phyloP scores from a whole-genome alignment of 2,329 filamentous ascomycete species.

The Rosellinia necatrix region DNA sequence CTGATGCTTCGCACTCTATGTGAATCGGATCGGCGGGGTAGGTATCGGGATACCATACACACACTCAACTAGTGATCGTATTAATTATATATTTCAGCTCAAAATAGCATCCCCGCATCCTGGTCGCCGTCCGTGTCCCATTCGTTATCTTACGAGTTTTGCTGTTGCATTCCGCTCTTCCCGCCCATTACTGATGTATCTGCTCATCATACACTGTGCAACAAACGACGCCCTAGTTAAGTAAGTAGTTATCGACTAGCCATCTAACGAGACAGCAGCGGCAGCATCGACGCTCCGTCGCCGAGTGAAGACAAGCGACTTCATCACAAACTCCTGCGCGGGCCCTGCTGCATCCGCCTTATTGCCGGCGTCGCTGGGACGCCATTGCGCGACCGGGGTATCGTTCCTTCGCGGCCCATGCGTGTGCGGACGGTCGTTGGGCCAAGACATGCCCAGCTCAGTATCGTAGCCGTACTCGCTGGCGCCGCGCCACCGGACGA shows the following conservation, averaged over 20 bases:
- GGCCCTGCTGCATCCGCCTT: neutral
- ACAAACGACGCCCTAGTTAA: too few relatives aligned
- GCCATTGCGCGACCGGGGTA: slow-evolving; percentile 21
- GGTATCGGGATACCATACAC: too few relatives aligned
- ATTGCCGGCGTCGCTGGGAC: neutral
- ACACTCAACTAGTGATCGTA: too few relatives aligned
- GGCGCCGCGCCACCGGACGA: slow-evolving; percentile 32
- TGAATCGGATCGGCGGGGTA: too few relatives aligned
- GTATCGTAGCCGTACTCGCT: slow-evolving; percentile 27
- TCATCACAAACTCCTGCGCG: slow-evolving; percentile 32
- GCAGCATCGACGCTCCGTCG: slow-evolving; percentile 10
- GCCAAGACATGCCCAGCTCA: slow-evolving; percentile 8
- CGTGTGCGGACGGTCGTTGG: slow-evolving; percentile 6
- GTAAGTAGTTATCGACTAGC: neutral
- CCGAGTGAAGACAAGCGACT: slow-evolving; percentile 25
- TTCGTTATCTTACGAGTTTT: too few relatives aligned
- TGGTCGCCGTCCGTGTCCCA: too few relatives aligned
- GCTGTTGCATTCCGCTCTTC: neutral
- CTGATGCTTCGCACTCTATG: too few relatives aligned
- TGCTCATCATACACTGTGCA: too few relatives aligned
- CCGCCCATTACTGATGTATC: neutral
- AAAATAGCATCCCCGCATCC: too few relatives aligned
- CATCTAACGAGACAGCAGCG: neutral
- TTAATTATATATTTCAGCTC: too few relatives aligned
- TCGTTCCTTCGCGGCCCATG: neutral